phyloP scores from a whole-genome alignment of 1,284 basidiomycete species.

The Mycosarcoma maydis region DNA sequence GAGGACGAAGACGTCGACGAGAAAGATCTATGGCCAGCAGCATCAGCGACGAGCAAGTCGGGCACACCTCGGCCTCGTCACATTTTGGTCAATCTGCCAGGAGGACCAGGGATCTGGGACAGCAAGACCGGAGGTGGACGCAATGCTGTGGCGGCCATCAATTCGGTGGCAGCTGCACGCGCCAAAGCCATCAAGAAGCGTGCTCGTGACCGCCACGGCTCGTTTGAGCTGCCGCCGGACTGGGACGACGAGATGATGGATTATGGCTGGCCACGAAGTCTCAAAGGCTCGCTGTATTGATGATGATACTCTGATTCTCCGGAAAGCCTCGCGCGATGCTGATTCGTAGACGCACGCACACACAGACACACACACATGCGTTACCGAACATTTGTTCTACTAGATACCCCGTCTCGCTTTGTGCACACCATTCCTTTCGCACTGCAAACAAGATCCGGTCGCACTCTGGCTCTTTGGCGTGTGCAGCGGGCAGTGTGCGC shows the following conservation, averaged over 20 bases:
- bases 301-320: too few relatives aligned
- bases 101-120: slow-evolving; percentile 50
- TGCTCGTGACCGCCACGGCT: slow-evolving; percentile 18
- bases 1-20: slow-evolving; percentile 22
- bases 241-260: slow-evolving; percentile 47
- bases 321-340: too few relatives aligned
- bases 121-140: slow-evolving; percentile 46
- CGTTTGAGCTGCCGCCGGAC: slow-evolving; percentile 34
- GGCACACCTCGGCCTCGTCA: slow-evolving; percentile 45
- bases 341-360: not conserved
- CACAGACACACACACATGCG: not conserved
- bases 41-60: slow-evolving; percentile 39
- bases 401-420: not conserved
- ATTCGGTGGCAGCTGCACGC: slow-evolving; percentile 38
- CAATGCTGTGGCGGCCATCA: slow-evolving; percentile 46
- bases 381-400: not conserved
- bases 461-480: too few relatives aligned
- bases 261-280: slow-evolving; percentile 46
- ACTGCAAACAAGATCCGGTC: too few relatives aligned
- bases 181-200: slow-evolving; percentile 48
- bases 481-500: too few relatives aligned
- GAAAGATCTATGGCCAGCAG: slow-evolving; percentile 38
- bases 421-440: too few relatives aligned
- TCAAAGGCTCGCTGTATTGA: slow-evolving; percentile 49
- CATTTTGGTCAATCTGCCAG: slow-evolving; percentile 47